A percentile compares a stretch with the other conserved stretches of the same genome.
Evolutionary conservation across 805 yeast species (phyloP).

Genomic region (Henningerozyma blattae): DNA sequence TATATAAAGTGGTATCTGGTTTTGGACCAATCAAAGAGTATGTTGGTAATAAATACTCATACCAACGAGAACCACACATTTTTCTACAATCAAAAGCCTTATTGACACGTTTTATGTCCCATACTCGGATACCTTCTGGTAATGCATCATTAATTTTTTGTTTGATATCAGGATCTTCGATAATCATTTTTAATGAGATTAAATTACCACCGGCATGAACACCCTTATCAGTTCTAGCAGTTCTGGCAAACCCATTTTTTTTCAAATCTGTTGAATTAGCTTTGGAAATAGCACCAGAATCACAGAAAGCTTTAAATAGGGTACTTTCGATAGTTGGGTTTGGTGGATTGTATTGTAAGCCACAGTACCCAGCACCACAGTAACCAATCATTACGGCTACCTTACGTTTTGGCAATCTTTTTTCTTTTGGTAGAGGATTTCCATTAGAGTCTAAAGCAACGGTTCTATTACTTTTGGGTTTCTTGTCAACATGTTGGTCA

Average conservation of each 20-base stretch:
- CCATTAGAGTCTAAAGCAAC: constrained; percentile 43
- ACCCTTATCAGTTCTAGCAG: constrained; percentile 88
- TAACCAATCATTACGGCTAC: constrained; percentile 88
- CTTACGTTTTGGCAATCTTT: constrained; percentile 73
- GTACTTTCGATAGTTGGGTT: constrained; percentile 84
- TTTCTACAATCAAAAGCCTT: constrained; percentile 90
- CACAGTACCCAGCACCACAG: constrained; percentile 93
- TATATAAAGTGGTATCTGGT: constrained; percentile 55
- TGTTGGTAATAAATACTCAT: constrained; percentile 88
- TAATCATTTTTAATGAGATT: constrained; percentile 68
- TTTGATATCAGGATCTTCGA: constrained; percentile 62
- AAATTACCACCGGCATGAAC: constrained; percentile 97
- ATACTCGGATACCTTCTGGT: constrained; percentile 80
- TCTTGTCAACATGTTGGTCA: constrained; percentile 14
- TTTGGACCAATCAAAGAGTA: constrained; percentile 87
- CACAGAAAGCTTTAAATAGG: constrained; percentile 66
- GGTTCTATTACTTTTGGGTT: constrained; percentile 11
- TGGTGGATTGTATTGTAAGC: constrained; percentile 89
- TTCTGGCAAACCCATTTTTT: constrained; percentile 76
- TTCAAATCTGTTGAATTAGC: constrained; percentile 82
- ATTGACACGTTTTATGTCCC: constrained; percentile 87
- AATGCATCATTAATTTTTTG: constrained; percentile 59
- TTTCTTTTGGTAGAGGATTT: constrained; percentile 43
- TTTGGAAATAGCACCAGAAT: constrained; percentile 78
- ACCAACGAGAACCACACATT: constrained; percentile 90